A percentile compares a stretch with the other conserved stretches of the same genome.
Conservation (phyloP, 129 eudicot species). For the Dittrichia graveolens region DNA sequence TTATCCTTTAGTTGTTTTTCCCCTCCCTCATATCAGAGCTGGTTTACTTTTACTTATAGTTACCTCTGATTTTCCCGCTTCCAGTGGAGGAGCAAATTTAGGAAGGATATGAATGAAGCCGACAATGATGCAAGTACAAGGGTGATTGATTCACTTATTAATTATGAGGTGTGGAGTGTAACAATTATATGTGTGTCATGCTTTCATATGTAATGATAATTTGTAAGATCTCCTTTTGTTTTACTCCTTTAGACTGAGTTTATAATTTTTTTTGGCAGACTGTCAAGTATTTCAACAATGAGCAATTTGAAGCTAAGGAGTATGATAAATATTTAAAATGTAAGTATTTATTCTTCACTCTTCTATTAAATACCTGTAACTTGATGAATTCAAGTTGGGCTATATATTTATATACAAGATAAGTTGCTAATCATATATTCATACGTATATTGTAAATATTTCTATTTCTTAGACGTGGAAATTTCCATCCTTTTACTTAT, state of each 20-base stretch:
- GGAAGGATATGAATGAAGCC: conserved; percentile 95
- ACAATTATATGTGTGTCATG: conserved; percentile 18
- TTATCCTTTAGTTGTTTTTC: conserved; percentile 5
- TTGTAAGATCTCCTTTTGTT: conserved; percentile 6
- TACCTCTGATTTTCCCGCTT: conserved; percentile 22
- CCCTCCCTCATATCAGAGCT: conserved; percentile 8
- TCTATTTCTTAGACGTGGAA: not conserved
- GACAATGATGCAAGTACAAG: conserved; percentile 95
- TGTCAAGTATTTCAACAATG: conserved; percentile 95
- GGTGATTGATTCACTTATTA: conserved; percentile 93
- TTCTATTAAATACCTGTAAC: not conserved
- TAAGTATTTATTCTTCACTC: conserved; percentile 44
- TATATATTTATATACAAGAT: not conserved
- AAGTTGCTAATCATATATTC: not conserved
- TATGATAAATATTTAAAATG: conserved; percentile 81
- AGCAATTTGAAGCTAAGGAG: conserved; percentile 72
- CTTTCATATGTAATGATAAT: conserved; percentile 2
- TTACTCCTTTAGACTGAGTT: conserved; percentile 19
- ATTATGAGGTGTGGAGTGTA: conserved; percentile 68
- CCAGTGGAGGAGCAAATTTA: conserved; percentile 95
- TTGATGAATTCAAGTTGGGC: not conserved
- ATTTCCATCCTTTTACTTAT: not conserved
- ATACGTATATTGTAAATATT: no score
- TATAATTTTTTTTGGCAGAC: conserved; percentile 52
- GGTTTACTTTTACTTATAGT: conserved; percentile 4